Base-by-base conservation (phyloP, 2,329 filamentous ascomycete species). In the Chalara sp. region DNA sequence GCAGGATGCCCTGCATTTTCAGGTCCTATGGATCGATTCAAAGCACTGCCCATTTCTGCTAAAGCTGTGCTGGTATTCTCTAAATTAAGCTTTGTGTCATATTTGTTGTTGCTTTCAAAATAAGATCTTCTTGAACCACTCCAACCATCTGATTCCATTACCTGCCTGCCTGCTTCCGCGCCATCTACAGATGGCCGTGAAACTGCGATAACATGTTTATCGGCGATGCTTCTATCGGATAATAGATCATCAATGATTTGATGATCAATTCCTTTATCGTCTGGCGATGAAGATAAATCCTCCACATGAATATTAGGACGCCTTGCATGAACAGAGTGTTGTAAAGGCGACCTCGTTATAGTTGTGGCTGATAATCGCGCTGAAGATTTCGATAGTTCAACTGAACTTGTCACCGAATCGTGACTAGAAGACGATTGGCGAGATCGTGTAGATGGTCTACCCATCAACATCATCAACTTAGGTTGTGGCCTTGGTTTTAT, bases 381-480 rank as follows among this genome's bases (percentile, higher is more conserved):
- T 21, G 21, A 21, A 21, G 21, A 2, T 3, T 21, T 21, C 21
- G 21, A 21, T 3, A 21, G 21, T 21, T 21, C 21, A 21, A 21
- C 21, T 21, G 21, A 21, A 21, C 21, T 21, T 21, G 21, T 21
- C 21, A 3, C 21, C 6, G 45, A 48, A 35, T 50, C 42, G n/a
- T 48, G 41, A 4, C 35, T 46, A 29, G 33, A 44, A 4, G 43
- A n/a, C 31, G 49, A 46, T 30, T 50, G 30, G n/a, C 53, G 51
- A 43, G 56, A 52, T 41, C 39, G 53, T 7, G 58, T 50, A 13
- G 52, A 50, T 40, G 35, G 35, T 37, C 35, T 37, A n/a, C 58
- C 55, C 55, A 63, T 57, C 21, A 62, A 55, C 61, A 66, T 64
- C 57, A 65, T 60, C 60, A 65, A 64, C 41, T 58, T 59, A 42